Conservation (phyloP, 371 early-diverging fungal genomes). For the Funneliformis caledonium region DNA sequence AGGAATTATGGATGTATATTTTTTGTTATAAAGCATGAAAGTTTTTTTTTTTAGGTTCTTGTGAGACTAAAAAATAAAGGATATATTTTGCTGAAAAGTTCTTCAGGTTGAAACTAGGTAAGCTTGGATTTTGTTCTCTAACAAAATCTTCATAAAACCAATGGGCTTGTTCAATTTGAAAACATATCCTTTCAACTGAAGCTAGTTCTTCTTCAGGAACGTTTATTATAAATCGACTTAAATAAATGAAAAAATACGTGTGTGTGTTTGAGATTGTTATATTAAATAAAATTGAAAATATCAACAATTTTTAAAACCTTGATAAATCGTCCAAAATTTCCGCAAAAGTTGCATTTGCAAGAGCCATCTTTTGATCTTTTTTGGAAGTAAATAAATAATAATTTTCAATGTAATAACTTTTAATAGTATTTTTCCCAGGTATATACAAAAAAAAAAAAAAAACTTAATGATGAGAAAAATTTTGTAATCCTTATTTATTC, state of each 20-base stretch:
- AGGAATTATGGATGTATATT: slow-evolving; percentile 25
- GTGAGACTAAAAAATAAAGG: slow-evolving; percentile 46
- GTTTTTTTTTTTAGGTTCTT: too few relatives aligned
- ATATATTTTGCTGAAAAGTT: slow-evolving; percentile 79
- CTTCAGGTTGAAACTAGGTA: slow-evolving; percentile 83
- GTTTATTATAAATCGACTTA: slow-evolving; percentile 96
- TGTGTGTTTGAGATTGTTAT: not conserved
- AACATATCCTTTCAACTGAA: slow-evolving; percentile 93
- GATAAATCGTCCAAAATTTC: slow-evolving; percentile 86
- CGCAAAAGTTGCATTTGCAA: slow-evolving; percentile 71
- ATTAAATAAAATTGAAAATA: slow-evolving; percentile 9
- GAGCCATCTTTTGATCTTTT: slow-evolving; percentile 54
- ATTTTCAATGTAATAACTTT: not conserved
- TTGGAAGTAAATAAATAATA: not conserved
- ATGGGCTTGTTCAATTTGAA: slow-evolving; percentile 99
- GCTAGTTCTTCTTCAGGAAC: slow-evolving; percentile 92
- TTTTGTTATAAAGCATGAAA: too few relatives aligned
- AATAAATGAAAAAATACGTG: slow-evolving; percentile 7
- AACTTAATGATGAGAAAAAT: too few relatives aligned
- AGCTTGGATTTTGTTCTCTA: slow-evolving; percentile 76
- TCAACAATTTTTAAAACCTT: slow-evolving; percentile 55
- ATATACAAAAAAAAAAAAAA: too few relatives aligned
- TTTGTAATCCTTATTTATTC: too few relatives aligned
- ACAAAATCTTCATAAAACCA: slow-evolving; percentile 99
- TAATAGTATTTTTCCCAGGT: too few relatives aligned